Evolutionary conservation across 148 eudicot species (phyloP).

Genomic region (Vaccinium darrowii): DNA sequence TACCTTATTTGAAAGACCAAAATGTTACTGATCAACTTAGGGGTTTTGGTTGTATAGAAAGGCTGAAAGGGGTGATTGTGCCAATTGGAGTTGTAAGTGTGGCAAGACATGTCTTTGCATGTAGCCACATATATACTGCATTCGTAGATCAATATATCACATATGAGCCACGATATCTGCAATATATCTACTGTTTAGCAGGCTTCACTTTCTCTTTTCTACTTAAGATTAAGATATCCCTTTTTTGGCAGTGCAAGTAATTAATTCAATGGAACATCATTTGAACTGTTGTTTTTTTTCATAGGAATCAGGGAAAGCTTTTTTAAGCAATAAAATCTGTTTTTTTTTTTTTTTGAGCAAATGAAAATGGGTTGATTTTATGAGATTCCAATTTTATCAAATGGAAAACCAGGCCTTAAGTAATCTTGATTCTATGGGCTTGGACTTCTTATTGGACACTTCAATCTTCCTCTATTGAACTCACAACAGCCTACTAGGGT

Average conservation of each 20-base stretch:
- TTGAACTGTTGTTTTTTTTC: slow-evolving; percentile 1
- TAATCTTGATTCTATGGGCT: too few species aligned
- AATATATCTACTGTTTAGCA: not conserved
- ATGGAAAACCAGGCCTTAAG: too few species aligned
- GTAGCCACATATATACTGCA: not conserved
- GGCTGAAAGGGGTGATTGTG: not conserved
- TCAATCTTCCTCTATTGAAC: too few species aligned
- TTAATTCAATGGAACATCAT: not conserved
- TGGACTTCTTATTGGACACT: too few species aligned
- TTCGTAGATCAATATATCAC: not conserved
- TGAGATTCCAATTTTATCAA: too few species aligned
- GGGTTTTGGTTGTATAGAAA: not conserved
- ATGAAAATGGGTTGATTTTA: slow-evolving; percentile 28
- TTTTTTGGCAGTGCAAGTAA: not conserved
- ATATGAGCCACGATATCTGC: not conserved
- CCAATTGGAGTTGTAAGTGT: not conserved
- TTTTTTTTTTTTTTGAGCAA: slow-evolving; percentile 7
- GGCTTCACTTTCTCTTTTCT: not conserved
- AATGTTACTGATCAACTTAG: too few species aligned
- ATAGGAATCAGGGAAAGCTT: slow-evolving; percentile 80
- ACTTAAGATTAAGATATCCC: slow-evolving; percentile 10
- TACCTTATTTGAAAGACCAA: not conserved
- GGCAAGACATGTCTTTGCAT: not conserved
- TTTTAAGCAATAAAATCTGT: slow-evolving; percentile 16
- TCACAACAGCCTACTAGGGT: too few species aligned